phyloP scores from a whole-genome alignment of 164 flowering plant genomes.

The Macadamia tetraphylla region DNA sequence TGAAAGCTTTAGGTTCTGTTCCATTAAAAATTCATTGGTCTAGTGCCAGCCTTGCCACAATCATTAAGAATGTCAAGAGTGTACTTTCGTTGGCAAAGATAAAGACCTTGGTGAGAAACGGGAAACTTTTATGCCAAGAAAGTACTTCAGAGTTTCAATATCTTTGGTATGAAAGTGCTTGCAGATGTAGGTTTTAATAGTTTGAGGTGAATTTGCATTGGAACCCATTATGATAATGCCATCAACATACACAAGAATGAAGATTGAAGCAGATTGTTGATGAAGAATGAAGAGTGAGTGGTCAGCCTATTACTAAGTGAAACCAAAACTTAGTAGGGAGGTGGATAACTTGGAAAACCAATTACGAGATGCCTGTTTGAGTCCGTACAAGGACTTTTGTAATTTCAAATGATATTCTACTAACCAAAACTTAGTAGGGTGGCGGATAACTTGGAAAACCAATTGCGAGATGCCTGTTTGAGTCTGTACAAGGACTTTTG shows the following conservation, averaged over 20 bases:
- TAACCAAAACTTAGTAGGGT: background rate
- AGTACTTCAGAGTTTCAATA: slow-evolving; percentile 13
- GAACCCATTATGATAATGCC: slow-evolving; percentile 6
- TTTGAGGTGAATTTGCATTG: background rate
- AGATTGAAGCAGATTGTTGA: background rate
- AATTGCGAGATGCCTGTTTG: background rate
- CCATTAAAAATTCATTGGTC: slow-evolving; percentile 10
- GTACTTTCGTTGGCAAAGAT: background rate
- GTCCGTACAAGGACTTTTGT: slow-evolving; percentile 1
- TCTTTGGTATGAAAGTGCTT: slow-evolving; percentile 11
- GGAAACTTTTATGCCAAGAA: slow-evolving; percentile 7
- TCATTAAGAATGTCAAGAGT: slow-evolving; percentile 5
- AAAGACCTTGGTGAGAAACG: background rate
- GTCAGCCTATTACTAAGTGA: slow-evolving; percentile 2
- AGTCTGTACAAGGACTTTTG: slow-evolving; percentile 2
- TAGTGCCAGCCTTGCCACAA: background rate
- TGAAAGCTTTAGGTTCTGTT: slow-evolving; percentile 7
- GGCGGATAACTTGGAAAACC: slow-evolving; percentile 1
- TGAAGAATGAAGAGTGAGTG: background rate
- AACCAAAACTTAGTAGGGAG: background rate
- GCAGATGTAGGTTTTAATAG: slow-evolving; percentile 1
- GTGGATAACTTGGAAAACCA: slow-evolving; percentile 4
- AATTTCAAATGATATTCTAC: too few species aligned
- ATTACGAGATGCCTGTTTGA: background rate
- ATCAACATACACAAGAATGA: slow-evolving; percentile 13